Base-by-base conservation (phyloP, 495 filamentous ascomycete species). In the Hypoxylon lienhwacheense region DNA sequence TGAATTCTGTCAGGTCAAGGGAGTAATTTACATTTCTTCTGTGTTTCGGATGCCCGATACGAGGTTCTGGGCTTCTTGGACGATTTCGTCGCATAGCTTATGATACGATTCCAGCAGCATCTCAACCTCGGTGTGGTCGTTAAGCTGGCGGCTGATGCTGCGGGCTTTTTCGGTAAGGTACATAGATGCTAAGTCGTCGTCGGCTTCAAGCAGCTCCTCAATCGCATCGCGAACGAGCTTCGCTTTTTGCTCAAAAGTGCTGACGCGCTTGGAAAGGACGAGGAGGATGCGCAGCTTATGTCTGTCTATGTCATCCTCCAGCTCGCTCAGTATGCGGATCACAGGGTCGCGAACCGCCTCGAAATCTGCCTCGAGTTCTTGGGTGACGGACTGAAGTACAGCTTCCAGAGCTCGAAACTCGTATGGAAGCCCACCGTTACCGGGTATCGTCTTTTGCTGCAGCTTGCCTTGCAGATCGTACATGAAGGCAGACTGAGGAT, bases 41-140 rank as follows among this genome's bases (percentile, higher is more conserved):
- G 93, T 98, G 65, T 96, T 98, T 48, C 93, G 84, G 68, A 98
- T 98, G 61, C 87, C 88, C n/a, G 85, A 91, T 31, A 97, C 90
- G 36, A 97, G 71, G 68, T 95, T 97, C 44, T 89, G 88, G 41
- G 89, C 88, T 41, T 90, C 86, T 68, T 98, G 91, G 10, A 97
- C 93, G 68, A 98, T 96, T 75, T 98, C 93, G 71, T 98, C 93
- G 66, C 87, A 89, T 34, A 98, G 85, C 70, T 98, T 97, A 66
- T 98, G 90, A 63, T 98, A 98, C 14, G 89, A 95, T 69, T 98
- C 93, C 10, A 98, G 75, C 35, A 98, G 74, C 85, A 97, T 90
- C 70, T 98, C 93, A 1, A 98, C 87, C 70, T 98, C 93, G 11
- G 90, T 91, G 66, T 98, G 93, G 63, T 97, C 90, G 53, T 96